Evolutionary conservation across 2,329 filamentous ascomycete species (phyloP), one percentile per base, ranked within the genome.

Genomic region (Aspergillus hiratsukae): DNA sequence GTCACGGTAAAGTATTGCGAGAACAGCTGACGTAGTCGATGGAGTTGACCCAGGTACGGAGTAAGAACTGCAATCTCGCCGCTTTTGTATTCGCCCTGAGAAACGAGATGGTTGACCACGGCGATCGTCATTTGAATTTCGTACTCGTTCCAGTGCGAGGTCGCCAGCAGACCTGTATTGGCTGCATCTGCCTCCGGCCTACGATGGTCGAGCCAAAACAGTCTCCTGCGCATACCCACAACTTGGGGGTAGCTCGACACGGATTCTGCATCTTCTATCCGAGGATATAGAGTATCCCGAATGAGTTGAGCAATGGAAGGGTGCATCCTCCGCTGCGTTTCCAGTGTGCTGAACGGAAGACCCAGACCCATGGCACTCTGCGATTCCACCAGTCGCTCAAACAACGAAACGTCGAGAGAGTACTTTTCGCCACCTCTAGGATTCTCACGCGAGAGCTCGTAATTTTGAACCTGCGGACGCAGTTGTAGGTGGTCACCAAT

Each of bases 61-160:
- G 88, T 91, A 5, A 92, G 66, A 0, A 93, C 83, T 0, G 87
- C 87, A 56, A 92, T 88, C 1, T 91, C 85, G 0, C 76, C 76
- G 0, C 73, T 70, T 0, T 67, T 69, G 66, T 91, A 90, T 0
- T 63, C 66, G 0, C 87, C 87, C 65, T 91, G 88, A 0, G 80
- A 77, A 4, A 87, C 75, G 0, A 92, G 71, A 64, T 92, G 87
- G 0, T 78, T 79, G 0, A 90, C 83, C 0, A 91, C 70, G 0
- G 82, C 80, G 6, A 78, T 73, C 0, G 81, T 80, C 83, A 92
- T 87, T 0, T 83, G 75, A 0, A 87, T 76, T 64, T 92, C 88
- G 55, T 69, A 78, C 0, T 64, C 50, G 53, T 84, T 84, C 37
- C 75, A 78, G 23, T 77, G 74, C 0, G 80, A 83, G 1, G 70